phyloP scores from a whole-genome alignment of 345 rosid genomes.

The Rhodomyrtus tomentosa region DNA sequence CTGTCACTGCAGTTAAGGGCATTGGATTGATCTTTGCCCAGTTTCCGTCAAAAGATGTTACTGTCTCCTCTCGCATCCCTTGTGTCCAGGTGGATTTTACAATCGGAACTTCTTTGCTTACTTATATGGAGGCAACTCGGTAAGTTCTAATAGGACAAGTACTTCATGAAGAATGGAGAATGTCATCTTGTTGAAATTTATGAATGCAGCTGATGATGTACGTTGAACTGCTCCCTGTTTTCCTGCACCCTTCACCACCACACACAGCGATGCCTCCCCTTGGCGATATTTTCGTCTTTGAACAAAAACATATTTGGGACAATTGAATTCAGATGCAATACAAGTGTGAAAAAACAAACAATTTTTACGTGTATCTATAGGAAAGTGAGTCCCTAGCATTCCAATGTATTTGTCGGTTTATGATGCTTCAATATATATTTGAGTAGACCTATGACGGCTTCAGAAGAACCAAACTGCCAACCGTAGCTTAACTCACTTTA shows the following conservation, averaged over 20 bases:
- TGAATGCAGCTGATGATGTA: background rate
- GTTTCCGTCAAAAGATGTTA: conserved; percentile 31
- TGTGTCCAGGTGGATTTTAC: conserved; percentile 33
- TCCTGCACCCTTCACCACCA: background rate
- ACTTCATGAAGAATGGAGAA: background rate
- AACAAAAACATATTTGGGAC: background rate
- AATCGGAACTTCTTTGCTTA: conserved; percentile 30
- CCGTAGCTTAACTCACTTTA: background rate
- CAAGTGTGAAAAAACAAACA: background rate
- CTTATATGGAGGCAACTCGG: conserved; percentile 28
- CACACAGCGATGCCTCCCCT: background rate
- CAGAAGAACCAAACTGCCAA: background rate
- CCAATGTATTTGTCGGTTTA: background rate
- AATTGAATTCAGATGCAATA: background rate
- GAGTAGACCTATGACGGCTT: background rate
- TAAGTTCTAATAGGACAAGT: background rate
- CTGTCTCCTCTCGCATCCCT: conserved; percentile 17
- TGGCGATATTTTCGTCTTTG: background rate
- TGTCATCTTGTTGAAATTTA: background rate
- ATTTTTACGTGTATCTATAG: background rate
- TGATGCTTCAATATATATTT: background rate
- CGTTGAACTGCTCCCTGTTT: background rate
- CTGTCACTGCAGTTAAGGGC: conserved; percentile 23
- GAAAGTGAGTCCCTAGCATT: background rate
- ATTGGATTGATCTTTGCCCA: conserved; percentile 34